Percentiles rank a stretch among this genome's conserved stretches.
These are phyloP conservation scores for Mortierella sp. DNA, from an alignment of 371 early-diverging fungal species.

Conservation along the genomic window DNA sequence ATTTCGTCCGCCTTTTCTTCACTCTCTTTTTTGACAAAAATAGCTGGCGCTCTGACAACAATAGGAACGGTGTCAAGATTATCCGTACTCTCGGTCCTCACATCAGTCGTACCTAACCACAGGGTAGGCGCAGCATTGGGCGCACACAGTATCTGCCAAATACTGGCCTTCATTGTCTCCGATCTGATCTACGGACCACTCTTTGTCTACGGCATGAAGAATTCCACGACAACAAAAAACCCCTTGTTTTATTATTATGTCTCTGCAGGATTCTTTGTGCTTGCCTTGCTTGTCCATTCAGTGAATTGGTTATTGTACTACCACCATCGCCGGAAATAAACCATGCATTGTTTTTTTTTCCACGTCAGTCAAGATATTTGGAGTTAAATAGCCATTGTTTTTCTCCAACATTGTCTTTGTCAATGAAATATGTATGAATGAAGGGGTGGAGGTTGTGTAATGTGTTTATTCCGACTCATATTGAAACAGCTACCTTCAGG, in stretches of 20 bases:
- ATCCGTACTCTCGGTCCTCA: background rate
- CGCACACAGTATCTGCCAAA: background rate
- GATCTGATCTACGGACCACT: slow-evolving; percentile 6
- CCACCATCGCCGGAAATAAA: background rate
- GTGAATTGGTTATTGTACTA: slow-evolving; percentile 6
- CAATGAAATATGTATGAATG: too few species aligned
- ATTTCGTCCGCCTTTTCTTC: too few species aligned
- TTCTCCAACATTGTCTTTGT: too few species aligned
- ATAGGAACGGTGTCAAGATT: background rate
- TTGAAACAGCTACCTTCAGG: too few species aligned
- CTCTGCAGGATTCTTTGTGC: background rate
- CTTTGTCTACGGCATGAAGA: slow-evolving; percentile 17
- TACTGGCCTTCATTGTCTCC: background rate
- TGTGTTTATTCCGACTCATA: too few species aligned
- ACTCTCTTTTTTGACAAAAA: background rate
- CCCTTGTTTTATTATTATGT: slow-evolving; percentile 20
- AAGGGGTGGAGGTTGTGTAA: too few species aligned
- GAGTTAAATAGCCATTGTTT: too few species aligned
- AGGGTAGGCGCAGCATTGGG: slow-evolving; percentile 19
- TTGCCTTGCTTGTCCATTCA: background rate
- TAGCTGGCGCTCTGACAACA: background rate
- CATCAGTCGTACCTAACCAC: slow-evolving; percentile 10
- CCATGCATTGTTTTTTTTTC: background rate
- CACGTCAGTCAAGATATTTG: too few species aligned
- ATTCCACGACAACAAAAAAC: background rate